Evolutionary conservation across 2,329 filamentous ascomycete species (phyloP).

Genomic region (Sclerotinia trifoliorum): DNA sequence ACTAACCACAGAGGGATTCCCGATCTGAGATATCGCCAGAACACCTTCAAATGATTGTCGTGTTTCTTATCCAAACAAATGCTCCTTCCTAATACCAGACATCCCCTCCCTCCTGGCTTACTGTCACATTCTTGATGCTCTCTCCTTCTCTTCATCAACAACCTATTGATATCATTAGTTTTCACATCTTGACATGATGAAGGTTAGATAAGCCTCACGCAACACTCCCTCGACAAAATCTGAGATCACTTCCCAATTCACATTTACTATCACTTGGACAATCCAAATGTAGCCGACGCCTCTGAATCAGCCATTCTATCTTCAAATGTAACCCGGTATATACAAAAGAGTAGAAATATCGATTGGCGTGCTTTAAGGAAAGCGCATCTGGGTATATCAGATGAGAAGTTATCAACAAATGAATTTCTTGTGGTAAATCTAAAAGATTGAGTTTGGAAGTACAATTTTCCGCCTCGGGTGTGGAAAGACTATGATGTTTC

Average conservation of each 20-base stretch:
- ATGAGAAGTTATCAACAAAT: constrained; percentile 57
- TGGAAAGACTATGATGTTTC: neutral
- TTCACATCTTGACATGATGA: neutral
- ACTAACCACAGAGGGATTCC: neutral
- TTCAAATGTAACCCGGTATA: constrained; percentile 65
- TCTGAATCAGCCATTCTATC: constrained; percentile 66
- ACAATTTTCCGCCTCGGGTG: neutral
- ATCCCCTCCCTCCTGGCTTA: constrained; percentile 34
- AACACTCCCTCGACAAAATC: constrained; percentile 60
- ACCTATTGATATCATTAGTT: constrained; percentile 39
- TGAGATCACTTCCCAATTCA: constrained; percentile 57
- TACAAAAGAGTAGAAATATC: constrained; percentile 62
- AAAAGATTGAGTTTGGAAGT: constrained; percentile 16
- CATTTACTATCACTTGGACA: constrained; percentile 60
- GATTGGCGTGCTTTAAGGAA: constrained; percentile 64
- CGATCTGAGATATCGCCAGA: constrained; percentile 1
- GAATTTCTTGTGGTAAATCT: constrained; percentile 63
- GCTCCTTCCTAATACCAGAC: constrained; percentile 35
- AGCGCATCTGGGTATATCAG: constrained; percentile 70
- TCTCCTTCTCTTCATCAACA: constrained; percentile 58
- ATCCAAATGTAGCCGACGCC: constrained; percentile 61
- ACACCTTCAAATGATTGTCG: neutral
- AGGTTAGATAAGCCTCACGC: constrained; percentile 45
- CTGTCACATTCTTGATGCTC: constrained; percentile 60
- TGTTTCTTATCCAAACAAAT: constrained; percentile 4